Base-by-base conservation (phyloP, 768 basidiomycete genomes). In the Galerina sulciceps region DNA sequence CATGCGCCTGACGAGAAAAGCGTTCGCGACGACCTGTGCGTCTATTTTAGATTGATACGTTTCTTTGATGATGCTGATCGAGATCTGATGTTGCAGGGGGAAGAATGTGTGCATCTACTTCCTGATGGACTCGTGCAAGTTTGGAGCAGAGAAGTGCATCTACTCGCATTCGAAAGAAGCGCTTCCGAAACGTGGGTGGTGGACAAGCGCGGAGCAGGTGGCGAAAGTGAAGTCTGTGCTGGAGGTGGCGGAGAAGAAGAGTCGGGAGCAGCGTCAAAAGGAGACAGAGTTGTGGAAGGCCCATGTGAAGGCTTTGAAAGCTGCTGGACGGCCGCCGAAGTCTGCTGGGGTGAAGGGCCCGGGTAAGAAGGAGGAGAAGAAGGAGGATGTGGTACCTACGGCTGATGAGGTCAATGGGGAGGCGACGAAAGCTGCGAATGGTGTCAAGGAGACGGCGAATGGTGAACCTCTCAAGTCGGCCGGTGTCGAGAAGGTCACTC, bases 1-100 rank as follows among this genome's bases (percentile, higher is more conserved):
- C 85, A 87, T 65, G 80, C 82, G 0, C 84, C 85, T 0, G 84
- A 86, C 59, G 64, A 75, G 41, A 82, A 79, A 67, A 86, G 85
- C 58, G 76, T 84, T 13, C 75, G 84, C 17, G 82, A 87, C 60
- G 75, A 79, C 11, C 67, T 85, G 86, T 86, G 57, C 58, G 83
- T 74, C 14, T 15, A 17, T 26, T 34, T 38, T 14, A 49, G 45
- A 34, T 45, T 15, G 23, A 10, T 37, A 38, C 45, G 15, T 47
- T 41, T 9, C 14, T n/a, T 50, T 40, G 3, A 17, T 26, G 26
- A 40, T 50, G n/a, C 40, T 57, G 37, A 58, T 22, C 15, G 8
- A 38, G 10, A 20, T 23, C 23, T 53, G 52, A 11, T 15, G 9
- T 54, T 48, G 6, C 56, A 87, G 85, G 1, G 85, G 85, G 1